Conservation (phyloP, 2,329 filamentous ascomycete genomes). For the Cladosporium sp. region DNA sequence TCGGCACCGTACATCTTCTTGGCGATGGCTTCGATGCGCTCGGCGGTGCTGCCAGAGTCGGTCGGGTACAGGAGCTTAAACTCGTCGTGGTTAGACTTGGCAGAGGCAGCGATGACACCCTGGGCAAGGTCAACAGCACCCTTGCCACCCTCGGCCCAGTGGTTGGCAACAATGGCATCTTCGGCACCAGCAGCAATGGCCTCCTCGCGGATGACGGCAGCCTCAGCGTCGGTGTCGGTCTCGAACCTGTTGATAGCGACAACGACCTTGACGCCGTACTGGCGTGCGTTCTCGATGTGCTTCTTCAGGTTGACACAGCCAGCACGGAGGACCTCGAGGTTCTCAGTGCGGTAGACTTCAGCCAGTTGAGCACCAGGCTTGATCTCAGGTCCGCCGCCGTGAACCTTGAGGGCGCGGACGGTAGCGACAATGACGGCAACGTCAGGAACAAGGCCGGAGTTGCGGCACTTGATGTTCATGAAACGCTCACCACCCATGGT, state of each 20-base stretch:
- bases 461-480: slow-evolving; percentile 99
- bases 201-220: slow-evolving; percentile 85
- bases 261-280: slow-evolving; percentile 89
- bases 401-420: slow-evolving; percentile 92
- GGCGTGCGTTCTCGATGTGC: slow-evolving; percentile 86
- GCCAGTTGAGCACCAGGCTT: slow-evolving; percentile 80
- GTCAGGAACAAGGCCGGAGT: slow-evolving; percentile 88
- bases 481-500: slow-evolving; percentile 99
- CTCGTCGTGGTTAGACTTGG: slow-evolving; percentile 72
- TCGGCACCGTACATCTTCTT: slow-evolving; percentile 92
- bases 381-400: slow-evolving; percentile 94
- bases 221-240: slow-evolving; percentile 90
- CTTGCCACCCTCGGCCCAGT: slow-evolving; percentile 93
- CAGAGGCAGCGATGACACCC: slow-evolving; percentile 77
- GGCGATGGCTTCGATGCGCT: slow-evolving; percentile 87
- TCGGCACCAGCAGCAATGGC: slow-evolving; percentile 88
- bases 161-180: slow-evolving; percentile 89
- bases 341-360: slow-evolving; percentile 89
- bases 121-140: slow-evolving; percentile 87
- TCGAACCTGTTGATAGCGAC: slow-evolving; percentile 97
- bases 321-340: slow-evolving; percentile 82
- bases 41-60: slow-evolving; percentile 71
- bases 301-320: slow-evolving; percentile 95
- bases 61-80: slow-evolving; percentile 85
- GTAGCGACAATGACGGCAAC: slow-evolving; percentile 94